phyloP scores from a whole-genome alignment of 2,329 filamentous ascomycete species.

The Penicillium sp. region DNA sequence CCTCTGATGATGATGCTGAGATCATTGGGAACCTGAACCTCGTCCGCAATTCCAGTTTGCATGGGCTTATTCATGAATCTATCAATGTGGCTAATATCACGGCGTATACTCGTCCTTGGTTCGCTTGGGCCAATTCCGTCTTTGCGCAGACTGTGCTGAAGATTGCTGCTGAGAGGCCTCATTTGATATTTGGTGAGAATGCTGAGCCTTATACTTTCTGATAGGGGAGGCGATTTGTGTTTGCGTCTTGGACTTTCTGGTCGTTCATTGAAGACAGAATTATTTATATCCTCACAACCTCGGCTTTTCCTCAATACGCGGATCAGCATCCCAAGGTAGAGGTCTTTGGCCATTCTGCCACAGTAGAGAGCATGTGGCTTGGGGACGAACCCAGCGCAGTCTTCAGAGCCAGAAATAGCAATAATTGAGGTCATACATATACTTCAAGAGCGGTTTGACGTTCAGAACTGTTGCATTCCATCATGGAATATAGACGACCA shows the following conservation, averaged over 20 bases:
- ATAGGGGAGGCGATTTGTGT: neutral
- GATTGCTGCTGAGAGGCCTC: constrained; percentile 80
- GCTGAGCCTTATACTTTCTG: constrained; percentile 30
- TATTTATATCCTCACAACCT: neutral
- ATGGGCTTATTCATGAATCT: constrained; percentile 88
- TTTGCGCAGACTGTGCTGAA: constrained; percentile 91
- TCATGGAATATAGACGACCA: neutral
- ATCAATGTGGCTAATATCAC: constrained; percentile 70
- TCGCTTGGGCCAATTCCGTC: constrained; percentile 96
- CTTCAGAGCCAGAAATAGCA: too few species aligned
- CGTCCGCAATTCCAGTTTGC: constrained; percentile 69
- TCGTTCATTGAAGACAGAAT: neutral
- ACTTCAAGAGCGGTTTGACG: neutral
- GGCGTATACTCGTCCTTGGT: constrained; percentile 86
- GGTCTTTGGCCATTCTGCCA: too few species aligned
- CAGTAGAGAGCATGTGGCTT: too few species aligned
- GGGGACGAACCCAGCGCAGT: too few species aligned
- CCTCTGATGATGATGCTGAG: constrained; percentile 73
- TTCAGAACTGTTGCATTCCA: neutral
- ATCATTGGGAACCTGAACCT: constrained; percentile 68
- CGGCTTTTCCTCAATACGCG: neutral
- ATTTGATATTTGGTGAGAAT: constrained; percentile 72
- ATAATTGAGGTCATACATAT: neutral
- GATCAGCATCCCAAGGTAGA: too few species aligned
- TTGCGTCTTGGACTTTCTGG: neutral